Evolutionary conservation across 306 rosid genomes (phyloP).

Genomic region (Gastrolobium villosum): DNA sequence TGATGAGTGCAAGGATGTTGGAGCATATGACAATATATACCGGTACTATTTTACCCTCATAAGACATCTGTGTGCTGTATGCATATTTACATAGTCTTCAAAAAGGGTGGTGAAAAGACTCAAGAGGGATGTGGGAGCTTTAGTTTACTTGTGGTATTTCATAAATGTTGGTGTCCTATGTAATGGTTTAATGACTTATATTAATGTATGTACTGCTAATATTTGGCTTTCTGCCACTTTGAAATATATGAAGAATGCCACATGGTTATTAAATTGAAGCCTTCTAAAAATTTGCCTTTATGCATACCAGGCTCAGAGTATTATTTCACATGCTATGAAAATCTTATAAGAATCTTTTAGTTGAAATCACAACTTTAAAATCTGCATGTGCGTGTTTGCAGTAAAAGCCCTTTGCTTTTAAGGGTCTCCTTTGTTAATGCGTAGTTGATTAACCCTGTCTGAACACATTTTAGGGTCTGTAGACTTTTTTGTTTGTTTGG

Average conservation of each 20-base stretch:
- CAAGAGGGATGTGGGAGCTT: slow-evolving; percentile 23
- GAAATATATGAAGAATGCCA: slow-evolving; percentile 28
- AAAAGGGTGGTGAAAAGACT: slow-evolving; percentile 7
- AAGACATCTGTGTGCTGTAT: slow-evolving; percentile 19
- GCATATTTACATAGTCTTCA: slow-evolving; percentile 31
- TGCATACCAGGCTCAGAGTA: slow-evolving; percentile 1
- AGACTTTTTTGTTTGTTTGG: not conserved
- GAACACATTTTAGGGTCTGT: not conserved
- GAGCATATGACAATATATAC: slow-evolving; percentile 79
- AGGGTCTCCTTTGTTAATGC: slow-evolving; percentile 25
- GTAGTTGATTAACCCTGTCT: slow-evolving; percentile 2
- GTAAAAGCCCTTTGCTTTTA: slow-evolving; percentile 25
- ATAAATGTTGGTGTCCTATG: slow-evolving; percentile 11
- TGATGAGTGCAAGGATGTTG: slow-evolving; percentile 90
- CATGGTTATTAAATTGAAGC: slow-evolving; percentile 23
- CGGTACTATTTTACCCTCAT: slow-evolving; percentile 58
- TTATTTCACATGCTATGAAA: slow-evolving; percentile 5
- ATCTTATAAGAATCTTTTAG: not conserved
- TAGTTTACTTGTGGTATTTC: slow-evolving; percentile 34
- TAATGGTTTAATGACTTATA: slow-evolving; percentile 15
- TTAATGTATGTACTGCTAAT: slow-evolving; percentile 13
- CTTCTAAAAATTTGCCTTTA: slow-evolving; percentile 3
- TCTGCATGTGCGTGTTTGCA: not conserved
- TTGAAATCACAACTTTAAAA: slow-evolving; percentile 2
- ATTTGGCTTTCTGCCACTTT: slow-evolving; percentile 20